Evolutionary conservation across 768 basidiomycete species (phyloP).

Genomic region (Suillus ampliporus): DNA sequence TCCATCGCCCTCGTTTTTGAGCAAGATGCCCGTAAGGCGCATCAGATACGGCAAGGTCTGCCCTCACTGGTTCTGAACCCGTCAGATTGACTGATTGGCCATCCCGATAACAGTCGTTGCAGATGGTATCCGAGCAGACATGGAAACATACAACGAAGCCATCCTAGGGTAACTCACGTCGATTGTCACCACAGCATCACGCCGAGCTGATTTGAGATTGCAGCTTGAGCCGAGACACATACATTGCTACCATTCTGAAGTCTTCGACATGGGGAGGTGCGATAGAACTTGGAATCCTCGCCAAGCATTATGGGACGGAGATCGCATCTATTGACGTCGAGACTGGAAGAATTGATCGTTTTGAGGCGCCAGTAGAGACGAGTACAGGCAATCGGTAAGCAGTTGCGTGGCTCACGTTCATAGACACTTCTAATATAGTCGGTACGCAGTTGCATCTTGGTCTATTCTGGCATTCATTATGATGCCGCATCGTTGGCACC

Average conservation of each 20-base stretch:
- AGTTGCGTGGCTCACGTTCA: background rate
- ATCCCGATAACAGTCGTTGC: constrained; percentile 69
- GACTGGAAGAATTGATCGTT: constrained; percentile 87
- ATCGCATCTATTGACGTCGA: constrained; percentile 93
- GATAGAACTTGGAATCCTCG: constrained; percentile 88
- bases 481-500: constrained; percentile 90
- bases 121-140: constrained; percentile 75
- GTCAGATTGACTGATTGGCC: constrained; percentile 7
- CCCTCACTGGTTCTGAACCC: constrained; percentile 12
- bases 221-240: constrained; percentile 66
- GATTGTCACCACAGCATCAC: constrained; percentile 1
- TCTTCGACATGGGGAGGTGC: constrained; percentile 93
- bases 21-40: constrained; percentile 76
- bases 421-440: background rate
- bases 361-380: constrained; percentile 58
- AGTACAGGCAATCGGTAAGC: constrained; percentile 40
- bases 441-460: constrained; percentile 63
- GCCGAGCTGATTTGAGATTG: constrained; percentile 7
- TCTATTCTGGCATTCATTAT: constrained; percentile 98
- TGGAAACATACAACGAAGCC: constrained; percentile 78
- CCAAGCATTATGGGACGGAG: constrained; percentile 81
- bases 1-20: constrained; percentile 86
- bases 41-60: constrained; percentile 75
- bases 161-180: constrained; percentile 72
- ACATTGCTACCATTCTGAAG: constrained; percentile 81